Percentiles rank a stretch among this genome's conserved stretches.
Evolutionary conservation across 2,329 filamentous ascomycete species (phyloP).

Genomic region (Alternaria gansuensis): DNA sequence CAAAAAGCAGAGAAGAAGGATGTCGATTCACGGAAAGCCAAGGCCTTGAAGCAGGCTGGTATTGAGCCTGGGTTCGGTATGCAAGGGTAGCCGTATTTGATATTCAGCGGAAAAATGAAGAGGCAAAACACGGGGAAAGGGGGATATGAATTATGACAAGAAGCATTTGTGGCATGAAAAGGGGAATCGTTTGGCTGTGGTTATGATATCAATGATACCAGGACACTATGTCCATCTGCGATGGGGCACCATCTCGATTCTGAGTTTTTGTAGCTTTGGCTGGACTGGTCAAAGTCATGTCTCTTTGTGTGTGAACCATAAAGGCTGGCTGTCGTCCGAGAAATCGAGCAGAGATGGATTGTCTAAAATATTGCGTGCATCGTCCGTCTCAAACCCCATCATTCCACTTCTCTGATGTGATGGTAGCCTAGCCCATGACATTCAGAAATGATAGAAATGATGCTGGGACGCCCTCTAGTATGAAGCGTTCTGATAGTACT

Average conservation of each 20-base stretch:
- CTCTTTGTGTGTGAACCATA: not conserved
- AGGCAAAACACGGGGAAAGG: not conserved
- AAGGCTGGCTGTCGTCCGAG: not conserved
- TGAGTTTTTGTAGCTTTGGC: not conserved
- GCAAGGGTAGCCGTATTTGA: conserved; percentile 58
- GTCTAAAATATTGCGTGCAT: not conserved
- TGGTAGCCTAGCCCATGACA: too few species aligned
- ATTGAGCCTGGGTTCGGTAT: conserved; percentile 79
- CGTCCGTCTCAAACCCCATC: not conserved
- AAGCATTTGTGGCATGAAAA: conserved; percentile 6
- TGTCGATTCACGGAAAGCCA: conserved; percentile 66
- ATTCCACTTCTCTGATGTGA: not conserved
- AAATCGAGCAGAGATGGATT: not conserved
- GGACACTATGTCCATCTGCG: conserved; percentile 24
- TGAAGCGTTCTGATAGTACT: too few species aligned
- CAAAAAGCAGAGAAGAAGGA: conserved; percentile 77
- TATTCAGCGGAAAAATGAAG: not conserved
- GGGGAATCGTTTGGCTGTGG: conserved; percentile 11
- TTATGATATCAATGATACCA: conserved; percentile 27
- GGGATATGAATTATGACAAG: conserved; percentile 19
- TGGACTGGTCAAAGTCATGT: not conserved
- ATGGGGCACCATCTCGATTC: conserved; percentile 8
- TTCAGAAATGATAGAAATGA: not conserved
- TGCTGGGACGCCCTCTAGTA: not conserved
- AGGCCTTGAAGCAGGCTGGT: conserved; percentile 61